Conservation (phyloP, 1,284 basidiomycete species). For the Trametes polyzona region DNA sequence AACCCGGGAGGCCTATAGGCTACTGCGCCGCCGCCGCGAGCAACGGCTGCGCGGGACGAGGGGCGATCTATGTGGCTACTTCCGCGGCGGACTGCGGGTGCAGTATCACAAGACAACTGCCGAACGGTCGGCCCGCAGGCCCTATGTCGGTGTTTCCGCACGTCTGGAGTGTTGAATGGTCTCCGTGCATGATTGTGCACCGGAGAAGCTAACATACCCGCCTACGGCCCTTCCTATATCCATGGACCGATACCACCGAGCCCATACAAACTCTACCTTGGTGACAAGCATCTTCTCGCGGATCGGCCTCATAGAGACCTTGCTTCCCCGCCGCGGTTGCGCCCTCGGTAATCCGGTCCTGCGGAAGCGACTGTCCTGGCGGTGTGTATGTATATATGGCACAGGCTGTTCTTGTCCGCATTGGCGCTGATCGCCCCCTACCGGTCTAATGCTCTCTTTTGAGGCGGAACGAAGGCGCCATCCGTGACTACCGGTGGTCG, state of each 20-base stretch:
- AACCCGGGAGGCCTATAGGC: background rate
- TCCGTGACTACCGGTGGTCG: too few species aligned
- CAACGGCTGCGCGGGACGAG: background rate
- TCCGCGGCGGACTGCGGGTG: background rate
- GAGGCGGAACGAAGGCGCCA: background rate
- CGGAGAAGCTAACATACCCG: background rate
- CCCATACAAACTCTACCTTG: background rate
- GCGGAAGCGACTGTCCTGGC: background rate
- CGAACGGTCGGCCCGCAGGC: constrained; percentile 15
- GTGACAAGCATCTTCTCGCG: too few species aligned
- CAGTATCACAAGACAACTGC: background rate
- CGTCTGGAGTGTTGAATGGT: background rate
- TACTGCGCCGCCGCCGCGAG: background rate
- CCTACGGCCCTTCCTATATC: background rate
- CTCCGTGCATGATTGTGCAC: background rate
- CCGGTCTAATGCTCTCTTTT: background rate
- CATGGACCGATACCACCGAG: background rate
- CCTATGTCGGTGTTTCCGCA: constrained; percentile 15
- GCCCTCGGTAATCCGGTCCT: constrained; percentile 15
- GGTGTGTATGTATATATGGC: background rate
- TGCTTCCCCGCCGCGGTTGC: background rate
- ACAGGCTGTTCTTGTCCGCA: background rate
- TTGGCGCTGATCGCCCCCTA: background rate
- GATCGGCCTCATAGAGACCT: background rate
- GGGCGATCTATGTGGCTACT: constrained; percentile 5